Conservation (phyloP, 805 yeast genomes). For the Blastobotrys parvus region DNA sequence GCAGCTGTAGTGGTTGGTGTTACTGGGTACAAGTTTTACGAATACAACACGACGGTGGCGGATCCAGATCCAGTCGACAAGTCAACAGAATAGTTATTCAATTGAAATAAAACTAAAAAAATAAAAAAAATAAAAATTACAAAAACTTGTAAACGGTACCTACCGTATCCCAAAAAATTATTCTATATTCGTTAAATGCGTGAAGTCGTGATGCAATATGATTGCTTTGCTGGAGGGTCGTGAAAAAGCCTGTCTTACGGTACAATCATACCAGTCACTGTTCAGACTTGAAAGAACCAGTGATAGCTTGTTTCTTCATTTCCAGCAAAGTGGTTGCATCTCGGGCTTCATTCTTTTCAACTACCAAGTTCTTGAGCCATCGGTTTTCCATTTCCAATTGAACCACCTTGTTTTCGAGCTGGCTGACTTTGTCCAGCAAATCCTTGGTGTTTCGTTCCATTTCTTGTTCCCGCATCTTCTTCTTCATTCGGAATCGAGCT, state of each 20-base stretch:
- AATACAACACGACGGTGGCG: not conserved
- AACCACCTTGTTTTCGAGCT: constrained; percentile 64
- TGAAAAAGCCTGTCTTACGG: no score
- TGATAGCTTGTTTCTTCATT: constrained; percentile 20
- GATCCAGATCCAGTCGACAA: no score
- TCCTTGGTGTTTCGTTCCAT: constrained; percentile 72
- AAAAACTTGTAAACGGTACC: no score
- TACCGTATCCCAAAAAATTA: no score
- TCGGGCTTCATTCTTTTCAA: constrained; percentile 50
- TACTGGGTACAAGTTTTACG: constrained; percentile 18
- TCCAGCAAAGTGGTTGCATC: constrained; percentile 21
- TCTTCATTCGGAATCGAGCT: constrained; percentile 86
- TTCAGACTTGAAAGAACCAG: no score
- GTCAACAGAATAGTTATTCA: no score
- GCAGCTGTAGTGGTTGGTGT: constrained; percentile 17
- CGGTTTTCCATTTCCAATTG: constrained; percentile 91
- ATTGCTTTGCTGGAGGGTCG: no score
- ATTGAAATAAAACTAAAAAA: not conserved
- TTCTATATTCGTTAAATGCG: no score
- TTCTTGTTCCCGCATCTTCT: constrained; percentile 86
- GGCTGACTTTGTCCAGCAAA: constrained; percentile 55
- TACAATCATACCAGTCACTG: no score
- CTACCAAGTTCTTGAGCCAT: constrained; percentile 72
- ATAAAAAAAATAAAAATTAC: no score
- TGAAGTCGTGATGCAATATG: no score